These are phyloP conservation scores for Candida nonsorbophila DNA, from an alignment of 805 yeast species.

Conservation along the genomic window DNA sequence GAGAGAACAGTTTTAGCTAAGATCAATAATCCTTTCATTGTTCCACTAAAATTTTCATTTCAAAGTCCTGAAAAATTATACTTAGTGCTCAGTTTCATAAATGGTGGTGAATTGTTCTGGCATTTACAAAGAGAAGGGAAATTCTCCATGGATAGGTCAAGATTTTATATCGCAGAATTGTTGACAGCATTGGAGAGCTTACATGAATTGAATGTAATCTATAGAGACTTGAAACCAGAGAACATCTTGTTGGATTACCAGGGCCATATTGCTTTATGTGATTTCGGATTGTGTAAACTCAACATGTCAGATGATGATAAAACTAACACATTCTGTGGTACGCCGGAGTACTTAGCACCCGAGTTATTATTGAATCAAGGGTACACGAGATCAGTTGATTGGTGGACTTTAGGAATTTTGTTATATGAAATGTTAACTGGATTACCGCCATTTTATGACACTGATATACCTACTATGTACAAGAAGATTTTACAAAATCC, in stretches of 20 bases:
- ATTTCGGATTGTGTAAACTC: slow-evolving; percentile 92
- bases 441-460: slow-evolving; percentile 95
- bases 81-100: slow-evolving; percentile 84
- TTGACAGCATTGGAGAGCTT: slow-evolving; percentile 88
- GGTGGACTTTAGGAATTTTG: slow-evolving; percentile 97
- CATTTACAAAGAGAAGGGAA: slow-evolving; percentile 89
- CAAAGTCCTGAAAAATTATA: slow-evolving; percentile 96
- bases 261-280: slow-evolving; percentile 97
- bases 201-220: slow-evolving; percentile 87
- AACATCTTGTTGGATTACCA: slow-evolving; percentile 91
- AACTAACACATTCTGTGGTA: slow-evolving; percentile 93
- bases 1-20: slow-evolving; percentile 93
- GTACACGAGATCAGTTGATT: slow-evolving; percentile 91
- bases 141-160: slow-evolving; percentile 81
- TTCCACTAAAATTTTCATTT: slow-evolving; percentile 91
- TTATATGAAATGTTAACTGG: slow-evolving; percentile 96
- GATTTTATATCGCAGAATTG: slow-evolving; percentile 92
- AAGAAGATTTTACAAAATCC: slow-evolving; percentile 88
- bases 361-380: slow-evolving; percentile 89
- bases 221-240: slow-evolving; percentile 94
- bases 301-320: slow-evolving; percentile 89
- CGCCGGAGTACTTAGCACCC: slow-evolving; percentile 96
- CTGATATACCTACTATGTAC: slow-evolving; percentile 89
- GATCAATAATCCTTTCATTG: slow-evolving; percentile 91
- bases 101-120: slow-evolving; percentile 95